Conservation (phyloP, 768 basidiomycete genomes). For the Clavaria fumosa region DNA sequence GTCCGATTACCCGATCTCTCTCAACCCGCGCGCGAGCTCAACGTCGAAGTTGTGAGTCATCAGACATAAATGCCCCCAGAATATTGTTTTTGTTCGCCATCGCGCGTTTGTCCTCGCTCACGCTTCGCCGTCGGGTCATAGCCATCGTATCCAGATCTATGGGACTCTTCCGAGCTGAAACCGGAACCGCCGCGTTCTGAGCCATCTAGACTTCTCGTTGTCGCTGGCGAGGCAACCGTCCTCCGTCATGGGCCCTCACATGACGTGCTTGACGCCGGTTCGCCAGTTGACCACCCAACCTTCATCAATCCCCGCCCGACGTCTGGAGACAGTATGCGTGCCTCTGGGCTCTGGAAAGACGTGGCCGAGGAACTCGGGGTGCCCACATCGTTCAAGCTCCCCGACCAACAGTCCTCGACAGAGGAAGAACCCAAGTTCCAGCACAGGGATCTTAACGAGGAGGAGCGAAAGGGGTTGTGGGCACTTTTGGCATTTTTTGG, state of each 20-base stretch:
- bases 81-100: background rate
- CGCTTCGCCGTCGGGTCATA: conserved; percentile 14
- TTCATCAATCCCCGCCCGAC: conserved; percentile 3
- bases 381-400: conserved; percentile 13
- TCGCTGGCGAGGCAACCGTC: conserved; percentile 13
- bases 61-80: background rate
- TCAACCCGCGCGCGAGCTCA: conserved; percentile 24
- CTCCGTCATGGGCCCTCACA: conserved; percentile 14
- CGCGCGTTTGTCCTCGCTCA: background rate
- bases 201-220: conserved; percentile 16
- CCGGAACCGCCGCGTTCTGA: conserved; percentile 6
- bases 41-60: conserved; percentile 46
- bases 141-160: conserved; percentile 38
- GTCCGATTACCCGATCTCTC: conserved; percentile 44
- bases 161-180: conserved; percentile 11
- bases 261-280: conserved; percentile 13
- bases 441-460: conserved; percentile 3
- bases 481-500: conserved; percentile 63
- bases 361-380: conserved; percentile 30
- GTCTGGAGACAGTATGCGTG: conserved; percentile 9
- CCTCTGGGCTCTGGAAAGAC: conserved; percentile 27
- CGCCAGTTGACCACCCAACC: conserved; percentile 1
- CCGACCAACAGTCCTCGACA: background rate
- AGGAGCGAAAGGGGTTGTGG: conserved; percentile 6
- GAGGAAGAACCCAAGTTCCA: background rate